Percentiles rank a stretch among this genome's conserved stretches.
Evolutionary conservation across 495 filamentous ascomycete genomes (phyloP).

Genomic region (Stereocaulon alpinum): DNA sequence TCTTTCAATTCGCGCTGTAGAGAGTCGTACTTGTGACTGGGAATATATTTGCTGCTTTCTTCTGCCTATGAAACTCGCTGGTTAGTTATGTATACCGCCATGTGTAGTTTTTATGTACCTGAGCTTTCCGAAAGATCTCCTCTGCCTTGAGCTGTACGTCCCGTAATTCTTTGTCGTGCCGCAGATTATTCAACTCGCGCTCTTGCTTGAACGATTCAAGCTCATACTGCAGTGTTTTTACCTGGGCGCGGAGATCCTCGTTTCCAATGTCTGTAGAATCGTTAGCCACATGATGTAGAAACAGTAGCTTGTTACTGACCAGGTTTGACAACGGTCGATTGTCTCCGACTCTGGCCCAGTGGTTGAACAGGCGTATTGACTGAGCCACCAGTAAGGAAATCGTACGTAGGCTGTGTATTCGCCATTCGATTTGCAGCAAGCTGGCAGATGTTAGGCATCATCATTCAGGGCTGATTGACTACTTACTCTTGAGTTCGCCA

Average conservation of each 20-base stretch:
- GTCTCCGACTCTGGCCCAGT: conserved; percentile 27
- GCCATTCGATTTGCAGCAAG: conserved; percentile 22
- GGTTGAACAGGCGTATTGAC: conserved; percentile 21
- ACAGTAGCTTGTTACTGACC: conserved; percentile 6
- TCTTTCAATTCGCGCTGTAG: conserved; percentile 63
- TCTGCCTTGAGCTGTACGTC: conserved; percentile 66
- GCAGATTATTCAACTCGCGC: conserved; percentile 62
- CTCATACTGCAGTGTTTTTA: conserved; percentile 61
- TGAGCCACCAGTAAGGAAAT: conserved; percentile 47
- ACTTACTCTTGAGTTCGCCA: conserved; percentile 23
- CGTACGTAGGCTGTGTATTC: conserved; percentile 49
- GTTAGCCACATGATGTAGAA: not conserved
- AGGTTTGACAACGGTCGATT: conserved; percentile 26
- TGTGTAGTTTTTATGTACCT: conserved; percentile 34
- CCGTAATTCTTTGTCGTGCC: conserved; percentile 73
- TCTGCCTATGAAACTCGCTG: conserved; percentile 33
- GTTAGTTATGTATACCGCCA: conserved; percentile 10
- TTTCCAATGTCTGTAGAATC: conserved; percentile 31
- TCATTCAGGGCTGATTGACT: not conserved
- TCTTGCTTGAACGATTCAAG: conserved; percentile 72
- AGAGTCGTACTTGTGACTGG: conserved; percentile 59
- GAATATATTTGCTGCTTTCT: conserved; percentile 58
- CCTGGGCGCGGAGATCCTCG: conserved; percentile 56
- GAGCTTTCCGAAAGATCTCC: conserved; percentile 72
- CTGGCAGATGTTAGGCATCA: conserved; percentile 7